A percentile compares a stretch with the other conserved stretches of the same genome.
phyloP scores from a whole-genome alignment of 345 rosid species.

The Gossypium mustelinum region DNA sequence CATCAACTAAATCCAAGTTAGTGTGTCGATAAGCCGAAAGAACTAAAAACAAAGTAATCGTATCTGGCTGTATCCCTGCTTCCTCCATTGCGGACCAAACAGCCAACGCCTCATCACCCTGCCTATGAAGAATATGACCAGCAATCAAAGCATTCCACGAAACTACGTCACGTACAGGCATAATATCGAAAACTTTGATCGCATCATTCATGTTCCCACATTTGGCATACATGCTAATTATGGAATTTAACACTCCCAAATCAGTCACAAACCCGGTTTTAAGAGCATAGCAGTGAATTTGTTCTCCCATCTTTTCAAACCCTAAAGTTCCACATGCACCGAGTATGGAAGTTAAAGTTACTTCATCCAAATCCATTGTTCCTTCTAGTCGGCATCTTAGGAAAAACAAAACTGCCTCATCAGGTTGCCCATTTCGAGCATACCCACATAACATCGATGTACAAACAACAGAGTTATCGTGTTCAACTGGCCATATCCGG shows the following conservation, averaged over 20 bases:
- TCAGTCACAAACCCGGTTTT: conserved; percentile 51
- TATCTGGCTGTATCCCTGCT: conserved; percentile 44
- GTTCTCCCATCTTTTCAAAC: conserved; percentile 58
- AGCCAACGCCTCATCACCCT: conserved; percentile 58
- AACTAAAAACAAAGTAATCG: conserved; percentile 45
- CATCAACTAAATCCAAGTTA: conserved; percentile 41
- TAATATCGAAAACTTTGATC: conserved; percentile 40
- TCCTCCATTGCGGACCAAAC: conserved; percentile 54
- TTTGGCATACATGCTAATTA: conserved; percentile 72
- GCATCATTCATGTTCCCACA: conserved; percentile 47
- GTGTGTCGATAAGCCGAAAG: conserved; percentile 20
- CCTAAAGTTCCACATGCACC: conserved; percentile 76
- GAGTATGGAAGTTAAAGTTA: conserved; percentile 49
- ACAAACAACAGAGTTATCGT: conserved; percentile 38
- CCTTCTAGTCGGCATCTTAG: conserved; percentile 34
- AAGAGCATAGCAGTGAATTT: conserved; percentile 57
- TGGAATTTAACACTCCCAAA: conserved; percentile 57
- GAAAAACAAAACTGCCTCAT: conserved; percentile 59
- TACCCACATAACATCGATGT: conserved; percentile 81
- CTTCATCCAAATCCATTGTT: conserved; percentile 50
- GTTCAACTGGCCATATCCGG: conserved; percentile 42
- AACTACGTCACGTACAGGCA: conserved; percentile 49
- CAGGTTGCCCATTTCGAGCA: conserved; percentile 64
- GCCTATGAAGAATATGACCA: conserved; percentile 60
- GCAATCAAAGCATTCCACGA: conserved; percentile 81